These are phyloP conservation scores for Geotrichum bryndzae DNA, from an alignment of 1,139 yeast genomes.

Conservation along the genomic window DNA sequence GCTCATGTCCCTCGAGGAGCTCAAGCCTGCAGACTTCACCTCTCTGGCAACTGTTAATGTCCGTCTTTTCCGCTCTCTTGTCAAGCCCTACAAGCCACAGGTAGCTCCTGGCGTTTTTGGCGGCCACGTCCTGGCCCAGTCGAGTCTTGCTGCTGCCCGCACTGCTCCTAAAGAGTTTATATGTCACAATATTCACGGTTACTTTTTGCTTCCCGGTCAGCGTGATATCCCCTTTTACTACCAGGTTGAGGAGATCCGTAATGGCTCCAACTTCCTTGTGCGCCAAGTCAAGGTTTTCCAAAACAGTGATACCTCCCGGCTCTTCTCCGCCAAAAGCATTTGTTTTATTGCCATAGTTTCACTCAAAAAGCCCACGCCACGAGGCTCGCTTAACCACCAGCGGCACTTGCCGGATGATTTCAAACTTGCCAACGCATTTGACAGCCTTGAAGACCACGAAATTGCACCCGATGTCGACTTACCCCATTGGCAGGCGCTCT, in stretches of 20 bases:
- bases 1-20: constrained; percentile 24
- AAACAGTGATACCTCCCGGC: constrained; percentile 19
- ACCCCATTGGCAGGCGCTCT: constrained; percentile 25
- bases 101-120: constrained; percentile 32
- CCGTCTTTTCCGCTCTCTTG: constrained; percentile 25
- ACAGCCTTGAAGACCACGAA: constrained; percentile 21
- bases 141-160: constrained; percentile 28
- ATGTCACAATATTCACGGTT: constrained; percentile 31
- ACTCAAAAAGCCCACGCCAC: constrained; percentile 27
- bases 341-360: constrained; percentile 29
- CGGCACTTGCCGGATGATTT: constrained; percentile 18
- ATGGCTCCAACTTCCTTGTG: constrained; percentile 29
- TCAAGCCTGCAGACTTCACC: constrained; percentile 17
- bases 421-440: constrained; percentile 15
- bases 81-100: constrained; percentile 26
- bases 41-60: not conserved
- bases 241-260: constrained; percentile 28
- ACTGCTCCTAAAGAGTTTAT: constrained; percentile 26
- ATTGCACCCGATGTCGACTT: constrained; percentile 32
- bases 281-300: constrained; percentile 32
- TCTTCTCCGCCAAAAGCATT: constrained; percentile 18
- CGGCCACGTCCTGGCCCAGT: constrained; percentile 34
- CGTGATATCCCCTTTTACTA: constrained; percentile 31
- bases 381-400: constrained; percentile 24
- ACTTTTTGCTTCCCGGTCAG: constrained; percentile 32